Evolutionary conservation across 2,329 filamentous ascomycete species (phyloP).

Genomic region (Exophiala calicioides): DNA sequence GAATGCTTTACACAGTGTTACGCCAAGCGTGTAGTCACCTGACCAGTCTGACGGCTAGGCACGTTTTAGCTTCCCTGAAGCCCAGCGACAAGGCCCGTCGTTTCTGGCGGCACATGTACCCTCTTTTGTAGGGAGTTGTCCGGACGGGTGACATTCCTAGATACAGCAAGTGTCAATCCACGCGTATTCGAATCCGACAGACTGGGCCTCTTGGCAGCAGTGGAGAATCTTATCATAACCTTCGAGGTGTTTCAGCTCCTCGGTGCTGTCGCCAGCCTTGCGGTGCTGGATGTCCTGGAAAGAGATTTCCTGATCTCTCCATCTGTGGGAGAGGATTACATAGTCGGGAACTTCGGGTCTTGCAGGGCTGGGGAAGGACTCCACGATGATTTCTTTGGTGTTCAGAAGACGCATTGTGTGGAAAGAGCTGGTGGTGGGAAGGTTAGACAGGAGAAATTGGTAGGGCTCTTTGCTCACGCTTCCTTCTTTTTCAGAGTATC

Average conservation of each 20-base stretch:
- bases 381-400: not conserved
- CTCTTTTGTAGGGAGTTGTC: no score
- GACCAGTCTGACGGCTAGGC: no score
- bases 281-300: constrained; percentile 10
- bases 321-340: constrained; percentile 25
- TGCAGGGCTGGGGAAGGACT: not conserved
- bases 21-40: no score
- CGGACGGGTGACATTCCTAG: no score
- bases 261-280: no score
- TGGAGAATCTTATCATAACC: not conserved
- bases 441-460: not conserved
- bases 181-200: constrained; percentile 20
- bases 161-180: constrained; percentile 34
- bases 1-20: no score
- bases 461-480: not conserved
- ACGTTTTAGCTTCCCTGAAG: no score
- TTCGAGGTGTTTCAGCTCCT: constrained; percentile 2
- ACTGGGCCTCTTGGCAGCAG: constrained; percentile 8
- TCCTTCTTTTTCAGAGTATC: not conserved
- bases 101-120: no score
- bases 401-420: not conserved
- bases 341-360: constrained; percentile 5
- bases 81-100: no score
- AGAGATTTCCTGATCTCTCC: constrained; percentile 19
- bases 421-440: not conserved